Evolutionary conservation across 306 rosid genomes (phyloP).

Genomic region (Malus orientalis): DNA sequence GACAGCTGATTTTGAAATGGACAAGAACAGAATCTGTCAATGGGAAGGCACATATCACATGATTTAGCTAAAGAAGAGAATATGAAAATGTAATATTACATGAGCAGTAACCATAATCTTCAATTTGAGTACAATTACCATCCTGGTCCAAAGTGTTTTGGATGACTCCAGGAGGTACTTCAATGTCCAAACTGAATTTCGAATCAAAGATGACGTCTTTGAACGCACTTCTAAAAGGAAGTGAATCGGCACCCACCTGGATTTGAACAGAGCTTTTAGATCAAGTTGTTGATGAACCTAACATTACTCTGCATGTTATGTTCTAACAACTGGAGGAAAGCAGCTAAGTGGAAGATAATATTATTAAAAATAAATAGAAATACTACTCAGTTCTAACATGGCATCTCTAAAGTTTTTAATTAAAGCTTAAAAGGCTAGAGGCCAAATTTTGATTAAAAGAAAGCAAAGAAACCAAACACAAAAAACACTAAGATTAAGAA

Average conservation of each 20-base stretch:
- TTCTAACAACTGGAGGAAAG: conserved; percentile 1
- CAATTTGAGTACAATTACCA: conserved; percentile 35
- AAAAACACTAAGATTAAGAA: not conserved
- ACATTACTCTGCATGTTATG: not conserved
- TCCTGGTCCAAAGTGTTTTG: conserved; percentile 36
- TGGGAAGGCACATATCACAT: conserved; percentile 14
- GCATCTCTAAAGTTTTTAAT: not conserved
- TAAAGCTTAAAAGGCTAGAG: not conserved
- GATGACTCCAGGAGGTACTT: conserved; percentile 36
- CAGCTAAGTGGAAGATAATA: not conserved
- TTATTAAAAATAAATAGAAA: not conserved
- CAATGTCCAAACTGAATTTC: conserved; percentile 34
- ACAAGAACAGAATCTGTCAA: conserved; percentile 46
- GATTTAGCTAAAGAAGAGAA: conserved; percentile 16
- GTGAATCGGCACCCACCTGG: conserved; percentile 78
- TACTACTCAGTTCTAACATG: not conserved
- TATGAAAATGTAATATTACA: conserved; percentile 3
- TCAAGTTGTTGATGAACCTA: conserved; percentile 21
- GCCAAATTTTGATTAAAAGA: not conserved
- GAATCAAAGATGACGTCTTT: conserved; percentile 60
- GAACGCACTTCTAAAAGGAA: conserved; percentile 83
- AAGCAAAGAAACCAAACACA: not conserved
- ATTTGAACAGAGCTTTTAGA: conserved; percentile 13
- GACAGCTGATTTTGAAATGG: conserved; percentile 78
- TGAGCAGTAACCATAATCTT: conserved; percentile 7